A percentile compares a stretch with the other conserved stretches of the same genome.
Evolutionary conservation across 106 monocot species (phyloP).

Genomic region (Chionographis japonica): DNA sequence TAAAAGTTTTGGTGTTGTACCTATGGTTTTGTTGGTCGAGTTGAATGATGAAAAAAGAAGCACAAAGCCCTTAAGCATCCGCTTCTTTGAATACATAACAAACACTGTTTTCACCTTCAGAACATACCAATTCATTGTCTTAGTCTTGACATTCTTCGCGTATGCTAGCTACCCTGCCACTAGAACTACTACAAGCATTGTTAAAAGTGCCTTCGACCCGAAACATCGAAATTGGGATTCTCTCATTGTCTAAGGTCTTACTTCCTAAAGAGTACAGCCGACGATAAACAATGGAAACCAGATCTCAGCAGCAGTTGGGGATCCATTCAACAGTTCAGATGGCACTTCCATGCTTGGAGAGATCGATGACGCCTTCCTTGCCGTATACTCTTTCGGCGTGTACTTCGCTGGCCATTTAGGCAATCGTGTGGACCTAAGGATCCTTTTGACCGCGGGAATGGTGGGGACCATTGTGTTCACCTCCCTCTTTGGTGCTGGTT

Average conservation of each 20-base stretch:
- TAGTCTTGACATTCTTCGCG: conserved; percentile 65
- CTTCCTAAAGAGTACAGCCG: conserved; percentile 8
- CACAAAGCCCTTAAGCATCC: too few relatives aligned
- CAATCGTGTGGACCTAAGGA: conserved; percentile 69
- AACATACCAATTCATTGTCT: too few relatives aligned
- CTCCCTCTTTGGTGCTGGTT: conserved; percentile 66
- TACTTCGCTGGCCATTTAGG: conserved; percentile 90
- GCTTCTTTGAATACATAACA: too few relatives aligned
- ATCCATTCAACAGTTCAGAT: conserved; percentile 55
- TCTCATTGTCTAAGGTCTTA: conserved; percentile 19
- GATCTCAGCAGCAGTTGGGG: conserved; percentile 54
- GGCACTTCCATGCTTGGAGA: conserved; percentile 76
- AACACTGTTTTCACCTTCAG: too few relatives aligned
- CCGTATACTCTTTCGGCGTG: conserved; percentile 81
- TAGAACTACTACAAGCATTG: conserved; percentile 77
- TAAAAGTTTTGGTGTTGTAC: too few relatives aligned
- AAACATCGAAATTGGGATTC: conserved; percentile 25
- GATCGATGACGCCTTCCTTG: conserved; percentile 86
- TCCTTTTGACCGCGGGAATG: conserved; percentile 76
- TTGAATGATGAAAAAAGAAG: too few relatives aligned
- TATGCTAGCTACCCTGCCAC: conserved; percentile 85
- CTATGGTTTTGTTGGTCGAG: too few relatives aligned
- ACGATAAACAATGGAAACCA: conserved; percentile 6
- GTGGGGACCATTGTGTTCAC: conserved; percentile 81
- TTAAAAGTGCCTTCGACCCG: conserved; percentile 72